Evolutionary conservation across 2,329 filamentous ascomycete species (phyloP), one percentile per base, ranked within the genome.

Genomic region (Nectriaceae sp.): DNA sequence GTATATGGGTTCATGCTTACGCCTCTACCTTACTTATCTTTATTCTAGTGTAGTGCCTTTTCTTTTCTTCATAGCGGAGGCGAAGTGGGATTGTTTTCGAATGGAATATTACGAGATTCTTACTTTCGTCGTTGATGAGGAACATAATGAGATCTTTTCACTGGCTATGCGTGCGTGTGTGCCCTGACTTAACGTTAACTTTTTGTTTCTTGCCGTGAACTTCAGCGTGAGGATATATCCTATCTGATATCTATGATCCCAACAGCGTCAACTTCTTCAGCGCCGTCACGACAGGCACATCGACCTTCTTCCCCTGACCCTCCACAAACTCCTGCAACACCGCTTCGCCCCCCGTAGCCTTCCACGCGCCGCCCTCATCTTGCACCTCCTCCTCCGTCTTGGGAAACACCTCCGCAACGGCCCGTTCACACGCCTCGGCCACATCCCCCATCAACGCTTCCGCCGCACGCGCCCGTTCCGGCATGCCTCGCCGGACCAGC

Each of bases 401-500:
- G 10, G 56, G 37, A 65, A 89, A 96, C 0, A 96, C 87, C 60
- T 95, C 88, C 10, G 70, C 75, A 15, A 91, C 76, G 37, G 87
- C 87, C 6, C 73, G 75, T 54, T 71, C 71, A 66, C 90, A 96
- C 53, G 83, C 79, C 38, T 82, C 84, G 10, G 90, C 73, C 1
- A 97, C 86, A 54, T 94, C 90, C 4, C 72, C 77, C 72, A 93
- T 83, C 21, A 89, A 79, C 8, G 74, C 78, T 68, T 94, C 88
- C 3, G 96, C 82, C 5, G 90, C 88, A 13, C 84, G 77, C 4
- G 91, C 94, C 42, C 91, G 80, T 74, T 97, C 94, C 38, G 89
- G 79, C 94, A 97, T 97, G 18, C 82, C 83, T 26, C 94, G 76
- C 47, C 91, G 80, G 53, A 91, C 76, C 49, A 97, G 74, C 0